A percentile compares a stretch with the other conserved stretches of the same genome.
Conservation (phyloP, 2,329 filamentous ascomycete species). For the Catunica adiposa region DNA sequence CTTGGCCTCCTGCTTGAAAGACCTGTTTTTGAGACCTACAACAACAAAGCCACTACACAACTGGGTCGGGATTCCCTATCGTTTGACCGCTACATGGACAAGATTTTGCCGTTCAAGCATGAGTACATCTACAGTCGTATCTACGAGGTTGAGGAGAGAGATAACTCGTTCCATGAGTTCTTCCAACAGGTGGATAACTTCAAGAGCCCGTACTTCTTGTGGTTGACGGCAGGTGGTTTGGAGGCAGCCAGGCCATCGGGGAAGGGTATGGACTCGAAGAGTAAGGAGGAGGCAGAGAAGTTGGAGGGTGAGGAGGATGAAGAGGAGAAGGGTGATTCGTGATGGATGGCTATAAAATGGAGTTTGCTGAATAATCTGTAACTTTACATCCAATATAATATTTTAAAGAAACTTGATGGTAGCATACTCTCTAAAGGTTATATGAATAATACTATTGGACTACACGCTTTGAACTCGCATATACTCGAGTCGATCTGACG, state of each 20-base stretch:
- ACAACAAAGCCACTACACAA: conserved; percentile 48
- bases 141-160: conserved; percentile 74
- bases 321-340: conserved; percentile 30
- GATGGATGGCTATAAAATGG: neutral
- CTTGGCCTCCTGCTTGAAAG: conserved; percentile 76
- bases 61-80: conserved; percentile 54
- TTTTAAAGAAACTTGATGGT: too few relatives aligned
- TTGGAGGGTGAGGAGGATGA: conserved; percentile 37
- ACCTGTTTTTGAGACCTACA: conserved; percentile 84
- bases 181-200: conserved; percentile 68
- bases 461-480: too few relatives aligned
- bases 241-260: conserved; percentile 33
- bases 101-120: conserved; percentile 81
- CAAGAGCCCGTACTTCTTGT: conserved; percentile 54
- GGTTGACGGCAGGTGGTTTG: conserved; percentile 54
- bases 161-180: conserved; percentile 65
- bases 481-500: too few relatives aligned
- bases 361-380: neutral
- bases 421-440: too few relatives aligned
- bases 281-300: conserved; percentile 30
- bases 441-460: too few relatives aligned
- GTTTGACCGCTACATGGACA: conserved; percentile 59
- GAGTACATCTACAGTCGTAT: conserved; percentile 82
- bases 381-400: too few relatives aligned
- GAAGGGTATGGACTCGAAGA: conserved; percentile 21